These are phyloP conservation scores for Pestalotiopsis sp. DNA, from an alignment of 2,329 filamentous ascomycete genomes.

Conservation along the genomic window DNA sequence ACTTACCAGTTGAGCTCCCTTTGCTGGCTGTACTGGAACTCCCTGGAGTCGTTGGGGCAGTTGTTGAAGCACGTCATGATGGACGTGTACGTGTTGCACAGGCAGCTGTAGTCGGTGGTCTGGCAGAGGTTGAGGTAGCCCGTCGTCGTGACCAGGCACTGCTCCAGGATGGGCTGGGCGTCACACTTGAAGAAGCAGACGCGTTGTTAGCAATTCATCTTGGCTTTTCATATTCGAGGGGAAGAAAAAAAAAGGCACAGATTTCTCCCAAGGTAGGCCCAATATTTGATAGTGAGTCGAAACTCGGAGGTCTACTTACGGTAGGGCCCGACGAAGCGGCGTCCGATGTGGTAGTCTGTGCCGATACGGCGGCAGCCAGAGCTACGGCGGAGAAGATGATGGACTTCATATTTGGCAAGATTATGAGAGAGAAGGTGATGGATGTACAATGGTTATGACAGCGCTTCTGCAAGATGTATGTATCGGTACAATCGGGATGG, in stretches of 20 bases:
- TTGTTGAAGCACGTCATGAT: conserved; percentile 64
- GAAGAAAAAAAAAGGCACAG: too few species aligned
- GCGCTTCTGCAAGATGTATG: background rate
- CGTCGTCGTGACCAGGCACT: conserved; percentile 35
- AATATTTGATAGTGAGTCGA: background rate
- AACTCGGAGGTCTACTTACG: background rate
- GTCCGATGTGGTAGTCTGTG: conserved; percentile 14
- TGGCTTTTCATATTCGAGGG: too few species aligned
- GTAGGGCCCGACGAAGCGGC: background rate
- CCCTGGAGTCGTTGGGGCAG: conserved; percentile 52
- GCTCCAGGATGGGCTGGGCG: conserved; percentile 37
- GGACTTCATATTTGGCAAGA: conserved; percentile 17
- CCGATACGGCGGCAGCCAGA: conserved; percentile 19
- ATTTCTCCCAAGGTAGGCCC: too few species aligned
- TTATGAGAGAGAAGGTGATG: background rate
- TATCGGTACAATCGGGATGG: background rate
- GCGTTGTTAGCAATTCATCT: background rate
- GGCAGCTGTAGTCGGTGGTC: conserved; percentile 44
- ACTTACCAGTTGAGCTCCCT: conserved; percentile 31
- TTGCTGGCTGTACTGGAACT: conserved; percentile 20
- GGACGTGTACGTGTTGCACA: conserved; percentile 57
- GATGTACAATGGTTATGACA: background rate
- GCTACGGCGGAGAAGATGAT: conserved; percentile 28
- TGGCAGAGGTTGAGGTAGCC: conserved; percentile 34
- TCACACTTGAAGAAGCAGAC: conserved; percentile 28